phyloP scores from a whole-genome alignment of 1,284 basidiomycete species.

The Fomes fomentarius region DNA sequence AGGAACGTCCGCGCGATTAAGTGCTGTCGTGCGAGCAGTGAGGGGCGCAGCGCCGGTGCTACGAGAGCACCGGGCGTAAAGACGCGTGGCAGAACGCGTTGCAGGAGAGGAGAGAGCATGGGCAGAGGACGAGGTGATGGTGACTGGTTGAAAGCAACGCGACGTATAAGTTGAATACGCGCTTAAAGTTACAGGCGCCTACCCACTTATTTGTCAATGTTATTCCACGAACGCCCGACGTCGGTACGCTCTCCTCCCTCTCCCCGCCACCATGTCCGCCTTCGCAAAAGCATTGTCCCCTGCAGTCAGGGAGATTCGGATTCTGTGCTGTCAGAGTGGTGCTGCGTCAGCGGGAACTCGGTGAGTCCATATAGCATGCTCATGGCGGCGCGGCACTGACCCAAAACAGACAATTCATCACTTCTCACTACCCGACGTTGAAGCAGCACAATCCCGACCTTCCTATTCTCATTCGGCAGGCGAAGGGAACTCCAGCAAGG shows the following conservation, averaged over 20 bases:
- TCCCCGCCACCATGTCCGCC: slow-evolving; percentile 49
- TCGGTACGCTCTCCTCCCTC: neutral
- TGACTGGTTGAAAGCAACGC: neutral
- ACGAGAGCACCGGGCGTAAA: neutral
- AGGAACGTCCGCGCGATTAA: slow-evolving; percentile 14
- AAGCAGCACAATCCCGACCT: slow-evolving; percentile 91
- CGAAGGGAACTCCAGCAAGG: slow-evolving; percentile 85
- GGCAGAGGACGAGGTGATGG: neutral
- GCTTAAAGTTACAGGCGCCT: neutral
- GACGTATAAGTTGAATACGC: neutral
- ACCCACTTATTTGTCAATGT: neutral
- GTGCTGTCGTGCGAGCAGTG: slow-evolving; percentile 7
- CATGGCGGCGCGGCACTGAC: neutral
- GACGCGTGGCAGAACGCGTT: slow-evolving; percentile 15
- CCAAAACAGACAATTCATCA: slow-evolving; percentile 75
- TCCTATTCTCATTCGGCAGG: slow-evolving; percentile 89
- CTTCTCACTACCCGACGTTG: slow-evolving; percentile 78
- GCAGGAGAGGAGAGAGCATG: slow-evolving; percentile 14
- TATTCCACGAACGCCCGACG: neutral
- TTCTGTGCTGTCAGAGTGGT: slow-evolving; percentile 85
- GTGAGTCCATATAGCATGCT: slow-evolving; percentile 46
- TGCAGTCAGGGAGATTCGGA: slow-evolving; percentile 83
- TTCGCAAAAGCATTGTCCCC: slow-evolving; percentile 83
- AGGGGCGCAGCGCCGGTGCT: neutral
- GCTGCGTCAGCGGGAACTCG: slow-evolving; percentile 81